Evolutionary conservation across 2,329 filamentous ascomycete species (phyloP), one percentile per base, ranked within the genome.

Genomic region (Nigrospora oryzae): DNA sequence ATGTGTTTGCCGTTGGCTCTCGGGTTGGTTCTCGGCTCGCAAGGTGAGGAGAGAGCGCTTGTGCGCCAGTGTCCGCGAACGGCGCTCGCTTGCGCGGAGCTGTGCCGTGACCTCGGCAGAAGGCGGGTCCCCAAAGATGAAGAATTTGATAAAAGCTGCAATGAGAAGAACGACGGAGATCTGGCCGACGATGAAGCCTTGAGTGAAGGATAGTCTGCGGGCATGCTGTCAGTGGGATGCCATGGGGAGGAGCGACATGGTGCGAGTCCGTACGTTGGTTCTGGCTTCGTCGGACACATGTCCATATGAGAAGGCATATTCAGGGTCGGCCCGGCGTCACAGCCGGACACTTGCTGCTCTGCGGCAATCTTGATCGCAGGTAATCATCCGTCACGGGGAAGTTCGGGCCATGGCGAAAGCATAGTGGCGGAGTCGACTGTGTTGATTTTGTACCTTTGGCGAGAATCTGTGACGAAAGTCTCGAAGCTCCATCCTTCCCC

Each of bases 111-210:
- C 81, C 51, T 95, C 89, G 49, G 89, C 76, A 2, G 86, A 89
- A 1, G 89, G 89, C 5, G 89, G 82, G 61, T 97, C 93, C 56
- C 93, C 93, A 61, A 98, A 97, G 60, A 98, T 97, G 77, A 98
- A 98, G 79, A 96, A 98, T 63, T 95, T 95, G 66, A 98, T 97
- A 68, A 98, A 97, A 54, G 86, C 88, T 52, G 89, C 90, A 49
- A 98, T 81, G 35, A 98, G 75, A 19, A 97, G 71, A 13, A 95
- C 87, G 38, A 98, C 86, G 2, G 89, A 95, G 42, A 98, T 75
- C 65, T 98, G 93, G 41, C 93, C 93, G 31, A 97, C 75, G 40
- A 98, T 81, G 55, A 98, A 84, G 28, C 93, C 93, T 63, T 95
- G 89, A 0, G 89, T 95, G 64, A 97, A 97, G 33, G 89, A 93